These are phyloP conservation scores for Aspergillus pseudonomiae DNA, from an alignment of 2,329 filamentous ascomycete species.

Conservation along the genomic window DNA sequence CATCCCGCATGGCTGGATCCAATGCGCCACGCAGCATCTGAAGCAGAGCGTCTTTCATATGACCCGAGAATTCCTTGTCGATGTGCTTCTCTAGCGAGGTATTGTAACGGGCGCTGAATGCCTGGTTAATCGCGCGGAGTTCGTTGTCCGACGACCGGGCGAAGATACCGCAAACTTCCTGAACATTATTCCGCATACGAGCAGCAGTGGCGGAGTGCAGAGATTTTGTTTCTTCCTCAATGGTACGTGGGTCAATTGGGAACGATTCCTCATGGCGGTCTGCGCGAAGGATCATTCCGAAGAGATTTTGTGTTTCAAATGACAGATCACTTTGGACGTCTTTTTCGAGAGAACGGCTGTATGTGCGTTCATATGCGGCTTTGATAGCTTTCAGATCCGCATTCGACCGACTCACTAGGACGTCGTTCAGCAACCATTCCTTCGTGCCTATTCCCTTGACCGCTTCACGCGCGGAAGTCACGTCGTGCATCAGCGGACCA, in stretches of 20 bases:
- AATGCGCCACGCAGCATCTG: slow-evolving; percentile 75
- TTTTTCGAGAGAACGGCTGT: slow-evolving; percentile 66
- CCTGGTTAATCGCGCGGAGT: slow-evolving; percentile 75
- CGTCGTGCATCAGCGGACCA: slow-evolving; percentile 79
- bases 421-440: slow-evolving; percentile 81
- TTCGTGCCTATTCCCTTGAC: slow-evolving; percentile 84
- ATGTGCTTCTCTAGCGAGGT: slow-evolving; percentile 73
- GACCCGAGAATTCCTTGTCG: slow-evolving; percentile 81
- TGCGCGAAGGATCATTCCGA: slow-evolving; percentile 77
- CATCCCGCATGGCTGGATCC: slow-evolving; percentile 84
- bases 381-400: slow-evolving; percentile 89
- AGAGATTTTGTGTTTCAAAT: slow-evolving; percentile 83
- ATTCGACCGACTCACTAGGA: slow-evolving; percentile 80
- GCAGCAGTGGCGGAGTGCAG: slow-evolving; percentile 78
- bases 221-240: slow-evolving; percentile 75
- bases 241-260: slow-evolving; percentile 71
- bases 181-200: slow-evolving; percentile 53
- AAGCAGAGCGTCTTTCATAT: slow-evolving; percentile 85
- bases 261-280: slow-evolving; percentile 75
- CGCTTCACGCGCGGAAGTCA: slow-evolving; percentile 68
- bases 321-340: slow-evolving; percentile 79
- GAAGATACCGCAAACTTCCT: slow-evolving; percentile 73
- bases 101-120: slow-evolving; percentile 74
- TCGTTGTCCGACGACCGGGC: slow-evolving; percentile 77
- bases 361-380: slow-evolving; percentile 69